Conservation (phyloP, 768 basidiomycete genomes). For the Leucocoprinus leucothites region DNA sequence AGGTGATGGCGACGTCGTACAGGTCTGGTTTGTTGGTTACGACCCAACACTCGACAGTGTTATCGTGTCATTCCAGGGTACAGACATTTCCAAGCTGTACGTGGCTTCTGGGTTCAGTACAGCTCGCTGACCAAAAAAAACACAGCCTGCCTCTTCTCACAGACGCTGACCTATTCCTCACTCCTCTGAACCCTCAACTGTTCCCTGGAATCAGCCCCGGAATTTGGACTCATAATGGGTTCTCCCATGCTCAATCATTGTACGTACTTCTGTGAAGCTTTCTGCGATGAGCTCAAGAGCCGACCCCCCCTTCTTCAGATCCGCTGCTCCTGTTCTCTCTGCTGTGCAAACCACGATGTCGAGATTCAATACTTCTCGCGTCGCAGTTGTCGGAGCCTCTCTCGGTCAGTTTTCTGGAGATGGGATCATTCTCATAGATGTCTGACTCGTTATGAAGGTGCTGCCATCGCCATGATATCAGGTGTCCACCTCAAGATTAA, state of each 20-base stretch:
- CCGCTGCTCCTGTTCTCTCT: slow-evolving; percentile 36
- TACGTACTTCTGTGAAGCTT: neutral
- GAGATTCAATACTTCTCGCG: slow-evolving; percentile 26
- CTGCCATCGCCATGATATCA: slow-evolving; percentile 42
- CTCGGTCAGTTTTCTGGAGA: slow-evolving; percentile 26
- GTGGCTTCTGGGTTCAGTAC: too few relatives aligned
- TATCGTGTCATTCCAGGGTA: slow-evolving; percentile 34
- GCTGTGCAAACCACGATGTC: slow-evolving; percentile 35
- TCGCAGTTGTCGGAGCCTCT: slow-evolving; percentile 43
- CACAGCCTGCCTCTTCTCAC: slow-evolving; percentile 34
- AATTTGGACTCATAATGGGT: slow-evolving; percentile 42
- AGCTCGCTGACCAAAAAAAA: too few relatives aligned
- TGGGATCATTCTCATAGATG: too few relatives aligned
- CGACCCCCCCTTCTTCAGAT: slow-evolving; percentile 27
- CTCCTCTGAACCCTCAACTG: slow-evolving; percentile 28
- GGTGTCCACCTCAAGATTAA: slow-evolving; percentile 49
- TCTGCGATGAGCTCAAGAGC: too few relatives aligned
- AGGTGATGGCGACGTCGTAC: slow-evolving; percentile 37
- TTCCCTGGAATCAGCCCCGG: slow-evolving; percentile 41
- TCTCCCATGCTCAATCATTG: slow-evolving; percentile 30
- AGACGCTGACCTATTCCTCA: slow-evolving; percentile 32
- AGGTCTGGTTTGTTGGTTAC: slow-evolving; percentile 46
- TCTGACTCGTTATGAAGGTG: slow-evolving; percentile 21
- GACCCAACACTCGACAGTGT: slow-evolving; percentile 34
- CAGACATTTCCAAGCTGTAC: slow-evolving; percentile 31